Base-by-base conservation (phyloP, 345 rosid species). In the Rhizophora apiculata region DNA sequence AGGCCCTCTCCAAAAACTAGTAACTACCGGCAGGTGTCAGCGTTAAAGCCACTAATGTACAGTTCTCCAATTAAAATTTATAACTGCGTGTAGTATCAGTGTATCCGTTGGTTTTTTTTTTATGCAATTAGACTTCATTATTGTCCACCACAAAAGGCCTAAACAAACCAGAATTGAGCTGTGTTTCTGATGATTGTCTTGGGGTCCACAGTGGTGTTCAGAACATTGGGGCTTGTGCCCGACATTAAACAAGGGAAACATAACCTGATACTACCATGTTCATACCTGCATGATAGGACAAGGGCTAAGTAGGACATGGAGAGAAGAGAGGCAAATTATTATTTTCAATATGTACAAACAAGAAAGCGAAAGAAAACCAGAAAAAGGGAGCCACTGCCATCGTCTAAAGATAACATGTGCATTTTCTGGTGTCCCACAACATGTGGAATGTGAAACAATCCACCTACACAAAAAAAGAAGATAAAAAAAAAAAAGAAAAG, bases 351-450 rank as follows among this genome's bases (percentile, higher is more conserved):
- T 10, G 6, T 22, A 30, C 18, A 43, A 34, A 8, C 62, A 26
- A n/a, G 26, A 52, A 34, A 18, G 24, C 0, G 19, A n/a, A 24
- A 20, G 37, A 34, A 39, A 16, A 5, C 2, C 18, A 36, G 54
- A 6, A 20, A 30, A 15, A 22, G 64, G 71, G 49, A 43, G 16
- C 49, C 49, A 68, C 71, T 24, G 48, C 32, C 56, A 43, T 10
- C 55, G n/a, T 48, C 22, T 51, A 62, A 61, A 63, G 22, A 52
- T 54, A 6, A 6, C 36, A 13, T 3, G 20, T 54, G 62, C 55
- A 53, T 62, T 63, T 54, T n/a, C 43, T 34, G 39, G 8, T 62
- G 74, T 26, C 68, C 61, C 73, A 36, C 74, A 10, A n/a, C 68
- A 71, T 37, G 62, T 63, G 68, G 37, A 19, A 36, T 37, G 9